These are phyloP conservation scores for Tulasnella sp. DNA, from an alignment of 768 basidiomycete genomes.

Conservation along the genomic window DNA sequence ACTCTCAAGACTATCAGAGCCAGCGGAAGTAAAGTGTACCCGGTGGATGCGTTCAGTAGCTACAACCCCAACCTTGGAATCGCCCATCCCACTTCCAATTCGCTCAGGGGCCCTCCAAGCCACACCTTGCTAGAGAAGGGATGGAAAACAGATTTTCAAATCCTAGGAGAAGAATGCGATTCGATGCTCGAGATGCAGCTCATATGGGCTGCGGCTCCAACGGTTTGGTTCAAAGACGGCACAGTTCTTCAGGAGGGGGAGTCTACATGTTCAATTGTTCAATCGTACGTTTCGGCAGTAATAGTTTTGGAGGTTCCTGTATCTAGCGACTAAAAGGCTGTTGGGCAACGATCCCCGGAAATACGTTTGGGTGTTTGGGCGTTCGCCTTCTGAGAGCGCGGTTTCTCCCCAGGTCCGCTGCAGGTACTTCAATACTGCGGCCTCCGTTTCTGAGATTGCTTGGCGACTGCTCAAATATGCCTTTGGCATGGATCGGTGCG, in stretches of 20 bases:
- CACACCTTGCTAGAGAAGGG: background rate
- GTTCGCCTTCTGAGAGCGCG: too few species aligned
- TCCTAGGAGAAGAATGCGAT: background rate
- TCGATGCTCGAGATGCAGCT: background rate
- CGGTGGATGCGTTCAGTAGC: background rate
- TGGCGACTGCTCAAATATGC: background rate
- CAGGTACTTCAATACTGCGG: background rate
- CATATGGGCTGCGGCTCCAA: background rate
- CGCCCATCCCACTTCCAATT: background rate
- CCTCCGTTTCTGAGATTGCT: background rate
- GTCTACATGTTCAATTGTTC: background rate
- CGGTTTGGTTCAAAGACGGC: background rate
- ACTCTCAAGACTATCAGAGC: background rate
- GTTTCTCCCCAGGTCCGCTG: background rate
- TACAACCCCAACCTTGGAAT: background rate
- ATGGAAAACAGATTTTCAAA: background rate
- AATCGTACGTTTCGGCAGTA: background rate
- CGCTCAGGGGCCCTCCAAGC: background rate
- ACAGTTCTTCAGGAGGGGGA: background rate
- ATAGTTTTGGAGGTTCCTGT: background rate
- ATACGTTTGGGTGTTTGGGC: too few species aligned
- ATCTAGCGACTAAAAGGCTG: background rate
- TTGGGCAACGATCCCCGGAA: background rate
- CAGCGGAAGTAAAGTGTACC: background rate
- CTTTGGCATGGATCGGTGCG: background rate